Percentiles rank a stretch among this genome's conserved stretches.
Evolutionary conservation across 2,329 filamentous ascomycete species (phyloP).

Genomic region (Colletotrichum limetticola): DNA sequence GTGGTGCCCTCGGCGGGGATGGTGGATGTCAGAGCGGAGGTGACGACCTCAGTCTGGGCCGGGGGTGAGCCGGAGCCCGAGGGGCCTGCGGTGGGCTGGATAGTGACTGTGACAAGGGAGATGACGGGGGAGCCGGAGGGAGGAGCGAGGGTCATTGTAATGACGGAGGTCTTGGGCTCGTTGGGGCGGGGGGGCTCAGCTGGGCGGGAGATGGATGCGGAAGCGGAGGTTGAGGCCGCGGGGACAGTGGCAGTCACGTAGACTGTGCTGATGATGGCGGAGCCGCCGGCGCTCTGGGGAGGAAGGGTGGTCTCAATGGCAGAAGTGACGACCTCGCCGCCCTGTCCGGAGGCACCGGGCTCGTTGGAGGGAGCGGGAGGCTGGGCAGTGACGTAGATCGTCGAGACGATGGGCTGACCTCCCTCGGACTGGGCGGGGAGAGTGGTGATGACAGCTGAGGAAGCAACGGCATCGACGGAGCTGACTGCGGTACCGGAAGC

Average conservation of each 20-base stretch:
- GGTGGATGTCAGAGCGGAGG: slow-evolving; percentile 27
- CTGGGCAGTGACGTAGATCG: slow-evolving; percentile 4
- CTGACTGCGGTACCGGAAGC: slow-evolving; percentile 3
- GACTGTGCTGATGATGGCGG: slow-evolving; percentile 7
- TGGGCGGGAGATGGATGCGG: neutral
- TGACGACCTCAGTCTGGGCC: slow-evolving; percentile 4
- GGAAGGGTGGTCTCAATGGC: slow-evolving; percentile 19
- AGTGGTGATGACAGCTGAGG: slow-evolving; percentile 16
- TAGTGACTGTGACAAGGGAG: slow-evolving; percentile 30
- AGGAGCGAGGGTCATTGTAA: slow-evolving; percentile 31
- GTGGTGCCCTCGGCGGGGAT: slow-evolving; percentile 26
- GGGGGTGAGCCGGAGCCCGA: slow-evolving; percentile 20
- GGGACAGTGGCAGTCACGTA: slow-evolving; percentile 8
- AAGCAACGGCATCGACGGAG: slow-evolving; percentile 19
- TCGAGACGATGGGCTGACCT: neutral
- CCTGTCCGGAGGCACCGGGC: neutral
- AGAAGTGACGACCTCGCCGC: slow-evolving; percentile 9
- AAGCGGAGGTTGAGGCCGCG: neutral
- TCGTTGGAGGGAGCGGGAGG: neutral
- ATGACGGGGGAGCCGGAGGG: slow-evolving; percentile 19
- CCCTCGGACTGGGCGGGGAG: slow-evolving; percentile 8
- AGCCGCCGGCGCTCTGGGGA: slow-evolving; percentile 15
- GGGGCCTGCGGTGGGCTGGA: slow-evolving; percentile 25
- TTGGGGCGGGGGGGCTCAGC: slow-evolving; percentile 16
- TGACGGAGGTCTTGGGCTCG: slow-evolving; percentile 31